Percentiles rank a stretch among this genome's conserved stretches.
These are phyloP conservation scores for Fistulifera pelliculosa DNA, from an alignment of 108 stramenopile genomes.

Conservation along the genomic window DNA sequence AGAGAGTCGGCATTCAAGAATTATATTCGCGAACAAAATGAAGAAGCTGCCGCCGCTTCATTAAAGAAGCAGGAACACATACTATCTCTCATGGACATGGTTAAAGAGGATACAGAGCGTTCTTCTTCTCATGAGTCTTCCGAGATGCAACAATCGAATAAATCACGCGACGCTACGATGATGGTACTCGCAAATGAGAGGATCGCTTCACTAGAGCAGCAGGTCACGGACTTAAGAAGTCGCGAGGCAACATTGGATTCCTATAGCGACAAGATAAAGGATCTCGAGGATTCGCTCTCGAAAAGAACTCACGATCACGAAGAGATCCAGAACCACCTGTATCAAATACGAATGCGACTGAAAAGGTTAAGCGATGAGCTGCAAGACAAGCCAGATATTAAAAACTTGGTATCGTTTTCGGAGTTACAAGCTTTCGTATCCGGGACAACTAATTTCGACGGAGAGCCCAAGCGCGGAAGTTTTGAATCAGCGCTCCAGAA, in stretches of 20 bases:
- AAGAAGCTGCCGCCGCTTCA: constrained; percentile 28
- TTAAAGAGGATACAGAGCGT: constrained; percentile 15
- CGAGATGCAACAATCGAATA: too few species aligned
- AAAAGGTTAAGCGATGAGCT: background rate
- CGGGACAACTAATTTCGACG: too few species aligned
- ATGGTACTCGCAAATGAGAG: constrained; percentile 50
- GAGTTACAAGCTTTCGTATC: too few species aligned
- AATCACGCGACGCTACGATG: constrained; percentile 16
- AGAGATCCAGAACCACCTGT: constrained; percentile 17
- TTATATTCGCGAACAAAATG: constrained; percentile 35
- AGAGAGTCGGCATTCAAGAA: constrained; percentile 44
- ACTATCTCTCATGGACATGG: constrained; percentile 55
- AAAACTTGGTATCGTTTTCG: background rate
- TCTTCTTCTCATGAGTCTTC: too few species aligned
- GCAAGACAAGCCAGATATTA: background rate
- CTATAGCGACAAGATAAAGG: constrained; percentile 28
- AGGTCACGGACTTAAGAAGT: constrained; percentile 25
- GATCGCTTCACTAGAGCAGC: constrained; percentile 39
- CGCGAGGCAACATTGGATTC: constrained; percentile 18
- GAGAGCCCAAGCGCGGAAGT: too few species aligned
- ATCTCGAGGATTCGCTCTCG: constrained; percentile 6
- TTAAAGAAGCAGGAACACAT: constrained; percentile 57
- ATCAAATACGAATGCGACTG: too few species aligned
- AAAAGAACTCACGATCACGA: constrained; percentile 25
- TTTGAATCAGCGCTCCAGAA: background rate